Percentiles rank a stretch among this genome's conserved stretches.
Evolutionary conservation across 2,329 filamentous ascomycete species (phyloP).

Genomic region (Colletotrichum aenigma): DNA sequence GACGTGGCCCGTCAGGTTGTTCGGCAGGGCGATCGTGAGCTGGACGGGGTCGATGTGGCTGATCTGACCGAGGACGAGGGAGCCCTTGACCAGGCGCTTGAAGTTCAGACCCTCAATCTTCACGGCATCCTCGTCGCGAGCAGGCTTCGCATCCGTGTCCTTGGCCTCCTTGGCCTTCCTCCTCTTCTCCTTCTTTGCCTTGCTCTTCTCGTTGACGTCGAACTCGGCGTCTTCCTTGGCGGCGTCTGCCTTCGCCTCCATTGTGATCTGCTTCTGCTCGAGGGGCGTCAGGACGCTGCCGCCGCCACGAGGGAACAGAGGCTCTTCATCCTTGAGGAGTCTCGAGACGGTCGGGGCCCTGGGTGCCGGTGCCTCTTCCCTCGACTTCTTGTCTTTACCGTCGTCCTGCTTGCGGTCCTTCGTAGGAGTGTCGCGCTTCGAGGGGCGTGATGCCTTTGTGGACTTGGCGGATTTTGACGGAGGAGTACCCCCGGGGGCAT

Average conservation of each 20-base stretch:
- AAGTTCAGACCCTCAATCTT: constrained; percentile 88
- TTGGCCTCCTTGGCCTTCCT: constrained; percentile 57
- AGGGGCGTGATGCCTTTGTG: constrained; percentile 21
- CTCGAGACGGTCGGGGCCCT: constrained; percentile 43
- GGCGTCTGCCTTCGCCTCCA: constrained; percentile 91
- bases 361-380: constrained; percentile 28
- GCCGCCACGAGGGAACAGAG: constrained; percentile 89
- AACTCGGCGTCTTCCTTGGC: constrained; percentile 79
- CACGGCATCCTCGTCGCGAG: constrained; percentile 60
- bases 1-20: constrained; percentile 89
- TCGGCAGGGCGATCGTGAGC: constrained; percentile 83
- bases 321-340: constrained; percentile 76
- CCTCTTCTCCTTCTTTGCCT: constrained; percentile 59
- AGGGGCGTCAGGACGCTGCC: constrained; percentile 89
- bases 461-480: constrained; percentile 53
- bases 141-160: constrained; percentile 39
- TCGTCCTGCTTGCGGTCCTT: constrained; percentile 37
- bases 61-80: constrained; percentile 86
- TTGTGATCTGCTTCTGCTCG: constrained; percentile 95
- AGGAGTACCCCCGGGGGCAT: constrained; percentile 56
- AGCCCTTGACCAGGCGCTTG: constrained; percentile 87
- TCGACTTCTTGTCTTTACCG: constrained; percentile 35
- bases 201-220: constrained; percentile 50
- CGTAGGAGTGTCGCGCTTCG: constrained; percentile 17
- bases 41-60: constrained; percentile 80